phyloP scores from a whole-genome alignment of 192 early-diverging fungal genomes.

The Podila epicladia region DNA sequence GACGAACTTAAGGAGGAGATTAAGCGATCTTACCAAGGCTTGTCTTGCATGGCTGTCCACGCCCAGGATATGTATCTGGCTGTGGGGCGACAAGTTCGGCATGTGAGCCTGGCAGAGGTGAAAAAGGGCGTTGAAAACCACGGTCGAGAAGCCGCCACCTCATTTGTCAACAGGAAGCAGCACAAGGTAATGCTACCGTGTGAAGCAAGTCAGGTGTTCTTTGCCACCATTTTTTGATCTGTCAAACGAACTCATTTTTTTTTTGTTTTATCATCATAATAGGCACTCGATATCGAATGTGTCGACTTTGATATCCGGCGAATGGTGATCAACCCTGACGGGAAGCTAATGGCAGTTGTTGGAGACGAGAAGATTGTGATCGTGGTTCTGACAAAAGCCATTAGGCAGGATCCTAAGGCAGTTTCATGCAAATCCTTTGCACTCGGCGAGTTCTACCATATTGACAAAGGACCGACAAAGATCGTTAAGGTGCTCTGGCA shows the following conservation, averaged over 20 bases:
- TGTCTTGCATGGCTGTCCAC: slow-evolving; percentile 54
- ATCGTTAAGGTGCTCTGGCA: slow-evolving; percentile 84
- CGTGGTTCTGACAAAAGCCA: slow-evolving; percentile 59
- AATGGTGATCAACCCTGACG: slow-evolving; percentile 63
- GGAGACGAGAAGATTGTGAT: slow-evolving; percentile 68
- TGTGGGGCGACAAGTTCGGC: slow-evolving; percentile 64
- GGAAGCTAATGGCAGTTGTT: slow-evolving; percentile 67
- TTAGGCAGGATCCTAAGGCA: slow-evolving; percentile 24
- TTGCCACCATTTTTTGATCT: too few relatives aligned
- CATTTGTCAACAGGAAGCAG: slow-evolving; percentile 20
- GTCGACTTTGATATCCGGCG: slow-evolving; percentile 70
- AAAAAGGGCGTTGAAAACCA: slow-evolving; percentile 67
- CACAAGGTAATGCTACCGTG: slow-evolving; percentile 42
- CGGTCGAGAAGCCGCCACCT: slow-evolving; percentile 24
- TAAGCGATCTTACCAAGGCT: slow-evolving; percentile 15
- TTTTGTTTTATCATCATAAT: slow-evolving; percentile 9
- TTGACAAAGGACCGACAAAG: slow-evolving; percentile 48
- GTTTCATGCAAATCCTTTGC: slow-evolving; percentile 42
- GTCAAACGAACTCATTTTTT: neutral
- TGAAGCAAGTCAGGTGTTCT: too few relatives aligned
- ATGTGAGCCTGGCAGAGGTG: slow-evolving; percentile 66
- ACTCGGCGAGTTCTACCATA: slow-evolving; percentile 49
- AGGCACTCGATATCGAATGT: slow-evolving; percentile 56
- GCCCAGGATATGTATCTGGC: slow-evolving; percentile 72
- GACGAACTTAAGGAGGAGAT: slow-evolving; percentile 37